Evolutionary conservation across 2,329 filamentous ascomycete species (phyloP), one percentile per base, ranked within the genome.

Genomic region (Onygenales sp.): DNA sequence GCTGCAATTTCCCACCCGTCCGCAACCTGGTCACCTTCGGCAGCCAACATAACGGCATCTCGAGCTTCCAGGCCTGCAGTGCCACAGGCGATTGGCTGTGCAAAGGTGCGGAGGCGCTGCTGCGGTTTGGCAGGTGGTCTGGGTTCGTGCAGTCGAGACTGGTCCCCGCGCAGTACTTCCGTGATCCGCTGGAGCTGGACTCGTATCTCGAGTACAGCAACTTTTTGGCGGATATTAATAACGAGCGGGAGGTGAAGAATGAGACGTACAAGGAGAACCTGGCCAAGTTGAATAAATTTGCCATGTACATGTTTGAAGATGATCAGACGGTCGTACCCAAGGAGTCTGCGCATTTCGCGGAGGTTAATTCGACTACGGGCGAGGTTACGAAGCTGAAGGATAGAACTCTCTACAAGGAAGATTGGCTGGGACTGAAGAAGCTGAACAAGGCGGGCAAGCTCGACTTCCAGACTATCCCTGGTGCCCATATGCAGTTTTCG

Each of bases 191-290:
- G 54, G 74, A 90, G 66, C 70, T 89, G 68, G 80, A 83, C 0
- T 71, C 77, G 33, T 98, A 97, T 66, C 79, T 97, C 17, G 81
- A 84, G 59, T 68, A 82, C 65, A 93, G 87, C 62, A 92, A 91
- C 67, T 96, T 94, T 70, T 76, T 98, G 7, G 93, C 92, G 8
- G 92, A 97, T 66, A 85, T 97, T 72, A 98, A 98, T 72, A 97
- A 97, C 68, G 93, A 98, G 79, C 80, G 91, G 9, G 63, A 52
- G 17, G 56, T 74, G 52, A 95, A 94, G 80, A 95, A 90, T 63
- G 63, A 70, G 37, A 77, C 73, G 10, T 98, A 97, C 69, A 83
- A 79, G 65, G 70, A 79, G 61, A 87, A 92, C 65, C 60, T 98
- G 47, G 78, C 77, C 6, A 70, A 64, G 36, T 67, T 98, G 65